Evolutionary conservation across 2,329 filamentous ascomycete genomes (phyloP).

Genomic region (Coniochaeta sp.): DNA sequence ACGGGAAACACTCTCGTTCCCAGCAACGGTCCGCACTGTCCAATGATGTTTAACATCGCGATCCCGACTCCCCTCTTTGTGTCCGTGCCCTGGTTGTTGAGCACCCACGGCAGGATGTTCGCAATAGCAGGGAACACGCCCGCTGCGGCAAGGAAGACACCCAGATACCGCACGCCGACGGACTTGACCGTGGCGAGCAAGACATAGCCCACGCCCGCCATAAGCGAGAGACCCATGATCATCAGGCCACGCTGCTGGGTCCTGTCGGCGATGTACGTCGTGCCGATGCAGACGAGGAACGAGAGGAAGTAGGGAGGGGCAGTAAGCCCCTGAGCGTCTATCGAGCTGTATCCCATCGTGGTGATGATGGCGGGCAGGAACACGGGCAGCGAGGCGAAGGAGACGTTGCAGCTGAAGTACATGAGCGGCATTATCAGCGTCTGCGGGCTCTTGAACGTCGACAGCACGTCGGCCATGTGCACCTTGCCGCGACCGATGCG

Average conservation of each 20-base stretch:
- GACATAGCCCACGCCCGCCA: constrained; percentile 57
- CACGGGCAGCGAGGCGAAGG: constrained; percentile 57
- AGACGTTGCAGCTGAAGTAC: constrained; percentile 57
- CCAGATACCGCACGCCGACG: constrained; percentile 36
- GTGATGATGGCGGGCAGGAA: constrained; percentile 58
- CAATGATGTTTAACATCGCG: constrained; percentile 53
- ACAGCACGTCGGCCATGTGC: constrained; percentile 36
- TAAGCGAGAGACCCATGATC: constrained; percentile 46
- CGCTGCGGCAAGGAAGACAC: constrained; percentile 36
- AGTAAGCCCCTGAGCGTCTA: constrained; percentile 65
- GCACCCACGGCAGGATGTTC: constrained; percentile 63
- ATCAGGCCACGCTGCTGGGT: constrained; percentile 56
- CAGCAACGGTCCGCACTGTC: constrained; percentile 55
- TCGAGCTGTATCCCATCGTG: constrained; percentile 60
- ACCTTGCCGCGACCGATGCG: constrained; percentile 34
- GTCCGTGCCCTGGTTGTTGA: constrained; percentile 64
- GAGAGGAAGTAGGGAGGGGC: constrained; percentile 65
- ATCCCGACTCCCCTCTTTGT: constrained; percentile 58
- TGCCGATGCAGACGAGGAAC: constrained; percentile 54
- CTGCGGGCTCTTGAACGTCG: constrained; percentile 38
- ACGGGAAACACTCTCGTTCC: constrained; percentile 58
- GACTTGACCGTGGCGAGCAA: constrained; percentile 50
- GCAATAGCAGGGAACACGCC: constrained; percentile 58
- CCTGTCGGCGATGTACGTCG: constrained; percentile 59
- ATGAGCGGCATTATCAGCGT: constrained; percentile 44